Conservation (phyloP, 768 basidiomycete species). For the Xerocomellus dryophilus region DNA sequence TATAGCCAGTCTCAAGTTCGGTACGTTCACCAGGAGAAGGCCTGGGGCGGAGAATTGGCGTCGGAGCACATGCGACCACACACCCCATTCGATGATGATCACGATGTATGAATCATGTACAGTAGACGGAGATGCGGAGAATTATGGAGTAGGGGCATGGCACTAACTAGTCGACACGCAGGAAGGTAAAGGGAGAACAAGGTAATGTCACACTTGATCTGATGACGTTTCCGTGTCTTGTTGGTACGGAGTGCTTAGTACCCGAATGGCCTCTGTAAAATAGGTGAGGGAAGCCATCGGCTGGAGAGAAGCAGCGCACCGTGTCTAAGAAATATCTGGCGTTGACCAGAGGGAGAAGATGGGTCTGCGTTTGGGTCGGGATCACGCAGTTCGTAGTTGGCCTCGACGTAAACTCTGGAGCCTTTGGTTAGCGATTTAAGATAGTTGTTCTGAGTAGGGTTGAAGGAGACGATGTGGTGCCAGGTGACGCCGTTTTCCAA, state of each 20-base stretch:
- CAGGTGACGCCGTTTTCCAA: conserved; percentile 56
- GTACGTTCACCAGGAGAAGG: conserved; percentile 30
- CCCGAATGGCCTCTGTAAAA: conserved; percentile 50
- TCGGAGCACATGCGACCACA: conserved; percentile 37
- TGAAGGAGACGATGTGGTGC: conserved; percentile 77
- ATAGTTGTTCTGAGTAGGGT: conserved; percentile 55
- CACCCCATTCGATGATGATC: conserved; percentile 41
- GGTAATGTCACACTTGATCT: conserved; percentile 18
- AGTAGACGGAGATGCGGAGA: conserved; percentile 1
- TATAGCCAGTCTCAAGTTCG: conserved; percentile 26
- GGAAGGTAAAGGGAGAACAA: neutral
- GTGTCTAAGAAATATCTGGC: conserved; percentile 80
- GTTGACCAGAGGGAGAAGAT: conserved; percentile 64
- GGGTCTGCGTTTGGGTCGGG: conserved; percentile 66
- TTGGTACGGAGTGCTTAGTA: conserved; percentile 39
- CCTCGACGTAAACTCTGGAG: conserved; percentile 76
- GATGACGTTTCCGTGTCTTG: conserved; percentile 20
- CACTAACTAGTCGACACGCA: conserved; percentile 2
- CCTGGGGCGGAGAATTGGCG: conserved; percentile 35
- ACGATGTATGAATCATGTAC: conserved; percentile 31
- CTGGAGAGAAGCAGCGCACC: conserved; percentile 41
- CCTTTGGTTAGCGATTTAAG: conserved; percentile 68
- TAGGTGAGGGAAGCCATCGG: conserved; percentile 4
- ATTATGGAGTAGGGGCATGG: neutral
- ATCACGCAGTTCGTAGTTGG: conserved; percentile 72